Evolutionary conservation across 768 basidiomycete genomes (phyloP), one percentile per base, ranked within the genome.

Genomic region (Phlegmacium glaucopus): DNA sequence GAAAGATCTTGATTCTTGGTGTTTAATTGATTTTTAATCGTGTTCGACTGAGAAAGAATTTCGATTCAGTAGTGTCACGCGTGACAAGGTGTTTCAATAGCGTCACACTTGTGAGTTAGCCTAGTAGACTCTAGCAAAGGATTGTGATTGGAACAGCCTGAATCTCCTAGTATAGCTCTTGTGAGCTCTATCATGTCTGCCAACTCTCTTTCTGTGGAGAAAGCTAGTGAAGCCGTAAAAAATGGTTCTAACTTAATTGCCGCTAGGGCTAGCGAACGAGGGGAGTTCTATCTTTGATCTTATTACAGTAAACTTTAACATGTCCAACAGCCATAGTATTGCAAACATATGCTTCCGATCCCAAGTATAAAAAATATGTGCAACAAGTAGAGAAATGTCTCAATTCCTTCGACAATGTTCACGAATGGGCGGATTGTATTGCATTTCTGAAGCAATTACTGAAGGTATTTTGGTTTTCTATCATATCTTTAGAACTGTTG

Each of bases 361-460:
- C 91, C 11, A 94, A 94, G 64, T 96, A 83, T 72, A 92, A 90
- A 73, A 96, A 96, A 69, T 97, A 93, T 68, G 75, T 85, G 1
- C 83, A 87, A 46, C 89, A 92, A 58, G 90, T 99, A 40, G 96
- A 99, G 63, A 87, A 87, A 68, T 92, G 90, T 56, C 75, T 99
- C 39, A 87, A 84, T 51, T 85, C 92, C 1, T 98, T 99, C 60
- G 94, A 96, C 61, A 90, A 83, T 60, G 92, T 96, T 49, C 91
- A 95, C 48, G 96, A 99, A 71, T 99, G 96, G 96, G 94, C 96
- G 50, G 96, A 99, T 71, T 98, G 94, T 65, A 98, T 96, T 61
- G 87, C 94, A 34, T 99, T 98, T 69, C 67, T 99, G 65, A 94
- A 94, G 62, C 88, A 94, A 56, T 68, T 96, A 50, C 79, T 95